Conservation (phyloP, 805 yeast genomes). For the Starmerella geochares region DNA sequence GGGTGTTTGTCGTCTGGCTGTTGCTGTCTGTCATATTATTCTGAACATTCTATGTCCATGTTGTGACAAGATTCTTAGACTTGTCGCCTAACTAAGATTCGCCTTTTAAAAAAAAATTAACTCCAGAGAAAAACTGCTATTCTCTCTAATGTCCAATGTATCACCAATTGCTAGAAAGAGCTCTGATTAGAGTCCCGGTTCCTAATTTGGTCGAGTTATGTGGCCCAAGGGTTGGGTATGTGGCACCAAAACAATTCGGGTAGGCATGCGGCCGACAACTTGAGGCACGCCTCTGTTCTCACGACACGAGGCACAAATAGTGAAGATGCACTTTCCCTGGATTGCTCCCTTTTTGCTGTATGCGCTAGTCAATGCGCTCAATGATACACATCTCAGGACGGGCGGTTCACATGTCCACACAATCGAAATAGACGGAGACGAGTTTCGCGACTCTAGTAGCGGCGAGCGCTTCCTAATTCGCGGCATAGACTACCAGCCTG, state of each 20-base stretch:
- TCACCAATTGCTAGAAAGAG: background rate
- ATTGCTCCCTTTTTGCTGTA: background rate
- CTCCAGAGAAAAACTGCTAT: too few species aligned
- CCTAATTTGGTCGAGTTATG: background rate
- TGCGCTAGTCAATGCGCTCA: background rate
- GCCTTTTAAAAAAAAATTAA: too few species aligned
- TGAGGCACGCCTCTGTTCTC: too few species aligned
- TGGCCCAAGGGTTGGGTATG: background rate
- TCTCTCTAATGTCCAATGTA: background rate
- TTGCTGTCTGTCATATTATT: too few species aligned
- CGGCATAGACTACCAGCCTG: slow-evolving; percentile 95
- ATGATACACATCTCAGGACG: background rate
- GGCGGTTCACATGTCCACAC: slow-evolving; percentile 42
- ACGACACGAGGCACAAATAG: background rate
- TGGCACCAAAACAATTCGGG: background rate
- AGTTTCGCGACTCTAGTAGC: slow-evolving; percentile 66
- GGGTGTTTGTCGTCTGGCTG: too few species aligned
- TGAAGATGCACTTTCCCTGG: background rate
- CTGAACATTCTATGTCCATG: too few species aligned
- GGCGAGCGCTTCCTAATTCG: slow-evolving; percentile 61
- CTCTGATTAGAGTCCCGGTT: background rate
- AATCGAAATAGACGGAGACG: slow-evolving; percentile 55
- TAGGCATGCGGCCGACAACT: background rate
- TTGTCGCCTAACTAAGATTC: too few species aligned
- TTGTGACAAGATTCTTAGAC: too few species aligned